A percentile compares a stretch with the other conserved stretches of the same genome.
These are phyloP conservation scores for Lepidium campestre DNA, from an alignment of 441 rosid genomes.

Conservation along the genomic window DNA sequence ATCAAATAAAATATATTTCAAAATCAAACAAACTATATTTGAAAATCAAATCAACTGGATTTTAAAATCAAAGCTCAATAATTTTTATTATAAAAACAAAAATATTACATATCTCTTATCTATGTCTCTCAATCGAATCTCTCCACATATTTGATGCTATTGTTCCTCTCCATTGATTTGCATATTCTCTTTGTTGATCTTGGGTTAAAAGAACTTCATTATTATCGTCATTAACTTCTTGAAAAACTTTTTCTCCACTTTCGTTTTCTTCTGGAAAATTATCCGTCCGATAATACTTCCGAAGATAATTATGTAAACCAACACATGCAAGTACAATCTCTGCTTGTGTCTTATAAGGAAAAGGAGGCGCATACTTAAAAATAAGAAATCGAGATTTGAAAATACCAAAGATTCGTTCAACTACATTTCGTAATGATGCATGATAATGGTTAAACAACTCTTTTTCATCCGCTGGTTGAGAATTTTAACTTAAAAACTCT, in stretches of 20 bases:
- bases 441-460: background rate
- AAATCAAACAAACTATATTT: too few relatives aligned
- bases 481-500: background rate
- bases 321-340: background rate
- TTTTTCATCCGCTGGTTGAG: background rate
- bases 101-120: too few relatives aligned
- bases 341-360: background rate
- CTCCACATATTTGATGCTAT: background rate
- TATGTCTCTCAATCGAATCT: too few relatives aligned
- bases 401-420: background rate
- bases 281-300: background rate
- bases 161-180: background rate
- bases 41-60: too few relatives aligned
- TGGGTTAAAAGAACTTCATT: background rate
- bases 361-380: background rate
- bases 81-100: too few relatives aligned
- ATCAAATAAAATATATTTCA: too few relatives aligned
- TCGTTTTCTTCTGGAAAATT: background rate
- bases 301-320: background rate
- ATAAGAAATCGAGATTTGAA: background rate
- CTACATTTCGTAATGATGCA: background rate
- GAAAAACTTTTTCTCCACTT: background rate
- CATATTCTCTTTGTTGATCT: background rate
- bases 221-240: background rate
- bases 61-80: too few relatives aligned